Percentiles rank a stretch among this genome's conserved stretches.
Evolutionary conservation across 306 rosid genomes (phyloP).

Genomic region (Cajanus cajan): DNA sequence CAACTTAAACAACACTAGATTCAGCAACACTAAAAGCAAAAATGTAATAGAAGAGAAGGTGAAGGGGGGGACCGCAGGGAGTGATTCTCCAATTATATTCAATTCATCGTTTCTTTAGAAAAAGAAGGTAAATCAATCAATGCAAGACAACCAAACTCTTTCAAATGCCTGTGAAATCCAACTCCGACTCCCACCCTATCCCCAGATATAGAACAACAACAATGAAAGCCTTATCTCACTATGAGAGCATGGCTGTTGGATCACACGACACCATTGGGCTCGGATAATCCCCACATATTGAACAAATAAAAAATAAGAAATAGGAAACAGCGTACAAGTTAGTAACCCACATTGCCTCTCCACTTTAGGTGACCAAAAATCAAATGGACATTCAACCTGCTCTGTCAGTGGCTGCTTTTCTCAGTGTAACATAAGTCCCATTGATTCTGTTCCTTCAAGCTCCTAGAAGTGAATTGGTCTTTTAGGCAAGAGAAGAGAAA

Average conservation of each 20-base stretch:
- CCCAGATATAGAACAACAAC: constrained; percentile 7
- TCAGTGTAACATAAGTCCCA: constrained; percentile 25
- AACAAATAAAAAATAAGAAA: constrained; percentile 1
- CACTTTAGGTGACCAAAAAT: constrained; percentile 3
- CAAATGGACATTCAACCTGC: constrained; percentile 29
- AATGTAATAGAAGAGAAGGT: neutral
- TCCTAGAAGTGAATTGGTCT: constrained; percentile 34
- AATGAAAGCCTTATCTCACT: neutral
- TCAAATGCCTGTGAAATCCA: constrained; percentile 7
- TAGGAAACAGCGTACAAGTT: constrained; percentile 22
- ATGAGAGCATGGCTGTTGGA: neutral
- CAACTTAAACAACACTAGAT: neutral
- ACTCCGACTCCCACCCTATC: constrained; percentile 5
- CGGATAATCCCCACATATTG: neutral
- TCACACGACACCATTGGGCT: neutral
- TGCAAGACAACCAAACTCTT: constrained; percentile 31
- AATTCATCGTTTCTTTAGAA: constrained; percentile 23
- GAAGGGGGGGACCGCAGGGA: neutral
- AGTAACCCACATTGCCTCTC: constrained; percentile 27
- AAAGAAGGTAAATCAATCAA: constrained; percentile 23
- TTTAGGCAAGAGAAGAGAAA: constrained; percentile 24
- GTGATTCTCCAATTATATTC: constrained; percentile 30
- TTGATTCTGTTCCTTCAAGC: constrained; percentile 37
- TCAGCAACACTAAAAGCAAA: neutral
- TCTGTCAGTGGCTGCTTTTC: constrained; percentile 29